phyloP scores from a whole-genome alignment of 805 yeast genomes.

The Scheffersomyces lignosus region DNA sequence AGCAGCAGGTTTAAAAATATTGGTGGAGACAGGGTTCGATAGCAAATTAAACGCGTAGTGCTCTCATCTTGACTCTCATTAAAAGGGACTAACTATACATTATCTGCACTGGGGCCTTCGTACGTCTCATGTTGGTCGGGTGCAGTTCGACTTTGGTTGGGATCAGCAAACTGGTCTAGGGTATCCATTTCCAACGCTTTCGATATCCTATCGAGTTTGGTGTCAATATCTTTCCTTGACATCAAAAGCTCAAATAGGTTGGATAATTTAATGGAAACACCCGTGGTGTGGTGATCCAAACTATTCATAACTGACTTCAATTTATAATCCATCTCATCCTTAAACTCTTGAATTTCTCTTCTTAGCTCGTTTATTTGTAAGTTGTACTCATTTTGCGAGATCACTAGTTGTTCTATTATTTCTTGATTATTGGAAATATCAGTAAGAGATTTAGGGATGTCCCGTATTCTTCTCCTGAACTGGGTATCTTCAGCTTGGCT shows the following conservation, averaged over 20 bases:
- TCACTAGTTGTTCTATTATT: constrained; percentile 5
- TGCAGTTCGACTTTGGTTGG: no score
- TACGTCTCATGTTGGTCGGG: no score
- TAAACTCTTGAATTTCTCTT: constrained; percentile 7
- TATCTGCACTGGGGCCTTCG: no score
- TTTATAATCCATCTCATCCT: constrained; percentile 7
- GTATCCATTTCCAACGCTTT: background rate
- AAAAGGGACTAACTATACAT: no score
- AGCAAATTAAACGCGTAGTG: no score
- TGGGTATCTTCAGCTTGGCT: no score
- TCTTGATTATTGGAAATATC: background rate
- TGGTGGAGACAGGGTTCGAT: no score
- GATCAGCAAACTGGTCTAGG: no score
- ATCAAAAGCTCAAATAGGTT: background rate
- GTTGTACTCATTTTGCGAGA: constrained; percentile 5
- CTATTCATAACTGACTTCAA: constrained; percentile 2
- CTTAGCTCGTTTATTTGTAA: constrained; percentile 2
- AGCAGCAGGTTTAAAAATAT: no score
- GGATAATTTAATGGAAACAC: constrained; percentile 4
- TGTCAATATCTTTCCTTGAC: background rate
- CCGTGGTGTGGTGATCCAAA: constrained; percentile 5
- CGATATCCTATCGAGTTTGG: background rate
- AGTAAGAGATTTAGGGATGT: background rate
- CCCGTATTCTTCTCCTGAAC: background rate
- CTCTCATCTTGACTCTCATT: no score